phyloP scores from a whole-genome alignment of 805 yeast species.

The Deakozyma indianensis region DNA sequence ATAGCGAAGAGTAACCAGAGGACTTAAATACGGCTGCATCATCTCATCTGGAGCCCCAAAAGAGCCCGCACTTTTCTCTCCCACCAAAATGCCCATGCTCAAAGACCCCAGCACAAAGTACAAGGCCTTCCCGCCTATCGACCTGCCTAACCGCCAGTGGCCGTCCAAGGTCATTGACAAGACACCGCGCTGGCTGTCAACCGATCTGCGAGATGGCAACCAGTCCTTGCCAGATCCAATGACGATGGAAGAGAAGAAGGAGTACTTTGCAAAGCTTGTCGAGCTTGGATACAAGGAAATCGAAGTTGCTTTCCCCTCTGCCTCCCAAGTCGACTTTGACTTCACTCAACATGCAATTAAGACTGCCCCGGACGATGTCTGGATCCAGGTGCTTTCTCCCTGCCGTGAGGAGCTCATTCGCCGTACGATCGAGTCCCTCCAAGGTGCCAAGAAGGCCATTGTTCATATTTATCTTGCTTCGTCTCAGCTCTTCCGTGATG shows the following conservation, averaged over 20 bases:
- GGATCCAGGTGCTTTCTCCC: slow-evolving; percentile 62
- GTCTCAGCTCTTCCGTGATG: slow-evolving; percentile 56
- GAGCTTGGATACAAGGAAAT: slow-evolving; percentile 72
- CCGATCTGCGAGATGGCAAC: slow-evolving; percentile 75
- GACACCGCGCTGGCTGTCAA: slow-evolving; percentile 73
- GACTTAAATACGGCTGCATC: no score
- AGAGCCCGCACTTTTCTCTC: slow-evolving; percentile 1
- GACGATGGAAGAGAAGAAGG: slow-evolving; percentile 66
- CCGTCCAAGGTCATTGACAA: slow-evolving; percentile 42
- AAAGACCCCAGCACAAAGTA: slow-evolving; percentile 53
- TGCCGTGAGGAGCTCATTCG: slow-evolving; percentile 61
- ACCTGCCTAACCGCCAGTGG: slow-evolving; percentile 57
- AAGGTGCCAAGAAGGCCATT: slow-evolving; percentile 64
- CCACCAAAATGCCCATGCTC: slow-evolving; percentile 17
- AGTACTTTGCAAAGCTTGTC: slow-evolving; percentile 51
- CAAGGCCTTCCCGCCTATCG: slow-evolving; percentile 36
- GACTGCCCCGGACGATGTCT: slow-evolving; percentile 61
- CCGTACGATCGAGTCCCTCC: slow-evolving; percentile 57
- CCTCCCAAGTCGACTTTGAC: slow-evolving; percentile 68
- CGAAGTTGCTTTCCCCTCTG: slow-evolving; percentile 72
- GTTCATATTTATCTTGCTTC: slow-evolving; percentile 68
- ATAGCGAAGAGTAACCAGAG: no score
- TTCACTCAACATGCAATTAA: slow-evolving; percentile 65
- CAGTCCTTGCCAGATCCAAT: slow-evolving; percentile 79
- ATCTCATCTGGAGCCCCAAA: no score